Conservation (phyloP, 2,329 filamentous ascomycete genomes). For the Xylaria sp. region DNA sequence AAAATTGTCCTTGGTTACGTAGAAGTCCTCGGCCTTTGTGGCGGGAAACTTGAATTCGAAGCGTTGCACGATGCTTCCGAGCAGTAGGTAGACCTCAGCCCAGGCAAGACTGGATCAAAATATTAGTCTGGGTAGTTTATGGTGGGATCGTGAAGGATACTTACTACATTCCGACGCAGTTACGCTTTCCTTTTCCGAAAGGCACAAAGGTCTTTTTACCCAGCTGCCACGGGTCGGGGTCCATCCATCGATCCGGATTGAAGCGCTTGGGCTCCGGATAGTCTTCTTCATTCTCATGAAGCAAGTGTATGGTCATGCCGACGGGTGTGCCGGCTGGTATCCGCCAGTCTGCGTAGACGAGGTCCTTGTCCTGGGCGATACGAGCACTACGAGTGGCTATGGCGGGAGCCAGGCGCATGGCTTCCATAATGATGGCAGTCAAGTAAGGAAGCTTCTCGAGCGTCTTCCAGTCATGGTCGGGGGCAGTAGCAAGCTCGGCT, state of each 20-base stretch:
- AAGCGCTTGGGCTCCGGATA: constrained; percentile 30
- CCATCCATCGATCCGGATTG: constrained; percentile 35
- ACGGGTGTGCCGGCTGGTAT: constrained; percentile 36
- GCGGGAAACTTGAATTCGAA: constrained; percentile 22
- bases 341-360: constrained; percentile 29
- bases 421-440: constrained; percentile 49
- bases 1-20: constrained; percentile 24
- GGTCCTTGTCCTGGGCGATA: constrained; percentile 39
- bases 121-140: constrained; percentile 12
- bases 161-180: constrained; percentile 35
- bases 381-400: constrained; percentile 47
- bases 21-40: constrained; percentile 22
- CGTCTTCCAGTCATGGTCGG: constrained; percentile 8
- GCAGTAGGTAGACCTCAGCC: constrained; percentile 28
- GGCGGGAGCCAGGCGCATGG: constrained; percentile 47
- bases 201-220: constrained; percentile 30
- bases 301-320: constrained; percentile 33
- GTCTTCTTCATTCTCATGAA: constrained; percentile 30
- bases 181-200: constrained; percentile 29
- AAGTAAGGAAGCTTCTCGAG: constrained; percentile 43
- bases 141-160: constrained; percentile 12
- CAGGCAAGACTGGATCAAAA: constrained; percentile 27
- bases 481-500: constrained; percentile 15
- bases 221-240: constrained; percentile 18
- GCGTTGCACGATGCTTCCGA: constrained; percentile 17